Conservation (phyloP, 2,329 filamentous ascomycete genomes). For the Alternaria postmessia region DNA sequence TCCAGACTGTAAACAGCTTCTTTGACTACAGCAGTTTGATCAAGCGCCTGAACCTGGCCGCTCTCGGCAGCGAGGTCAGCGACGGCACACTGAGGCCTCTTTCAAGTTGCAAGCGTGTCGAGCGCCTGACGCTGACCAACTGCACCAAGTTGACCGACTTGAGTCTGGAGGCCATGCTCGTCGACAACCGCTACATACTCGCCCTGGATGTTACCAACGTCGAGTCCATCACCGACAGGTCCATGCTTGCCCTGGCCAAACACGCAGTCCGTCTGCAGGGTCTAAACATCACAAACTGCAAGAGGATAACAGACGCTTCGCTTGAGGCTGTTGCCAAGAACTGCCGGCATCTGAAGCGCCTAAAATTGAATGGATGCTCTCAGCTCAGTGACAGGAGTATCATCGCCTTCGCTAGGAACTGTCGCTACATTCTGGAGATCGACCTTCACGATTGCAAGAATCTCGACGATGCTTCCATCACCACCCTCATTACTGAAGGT, state of each 20-base stretch:
- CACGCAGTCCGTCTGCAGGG: conserved; percentile 89
- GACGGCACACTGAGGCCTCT: conserved; percentile 89
- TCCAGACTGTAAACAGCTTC: conserved; percentile 75
- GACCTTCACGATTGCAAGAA: conserved; percentile 86
- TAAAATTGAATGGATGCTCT: conserved; percentile 93
- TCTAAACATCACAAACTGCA: conserved; percentile 89
- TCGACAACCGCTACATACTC: conserved; percentile 80
- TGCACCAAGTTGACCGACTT: conserved; percentile 85
- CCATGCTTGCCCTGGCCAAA: conserved; percentile 77
- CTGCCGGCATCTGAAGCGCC: conserved; percentile 86
- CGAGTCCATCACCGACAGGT: conserved; percentile 79
- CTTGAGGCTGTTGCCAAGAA: conserved; percentile 80
- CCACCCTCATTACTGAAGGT: conserved; percentile 78
- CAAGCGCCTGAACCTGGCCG: conserved; percentile 88
- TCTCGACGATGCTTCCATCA: conserved; percentile 84
- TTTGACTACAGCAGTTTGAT: conserved; percentile 92
- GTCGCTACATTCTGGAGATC: conserved; percentile 93
- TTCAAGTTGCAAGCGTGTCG: conserved; percentile 84
- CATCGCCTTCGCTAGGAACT: conserved; percentile 84
- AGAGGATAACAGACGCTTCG: conserved; percentile 84
- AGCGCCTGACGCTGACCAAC: conserved; percentile 90
- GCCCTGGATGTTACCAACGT: conserved; percentile 90
- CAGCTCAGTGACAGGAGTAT: conserved; percentile 85
- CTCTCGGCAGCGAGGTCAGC: conserved; percentile 77
- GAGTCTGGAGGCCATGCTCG: conserved; percentile 80